Base-by-base conservation (phyloP, 805 yeast genomes). In the Aciculoconidium aculeatum region DNA sequence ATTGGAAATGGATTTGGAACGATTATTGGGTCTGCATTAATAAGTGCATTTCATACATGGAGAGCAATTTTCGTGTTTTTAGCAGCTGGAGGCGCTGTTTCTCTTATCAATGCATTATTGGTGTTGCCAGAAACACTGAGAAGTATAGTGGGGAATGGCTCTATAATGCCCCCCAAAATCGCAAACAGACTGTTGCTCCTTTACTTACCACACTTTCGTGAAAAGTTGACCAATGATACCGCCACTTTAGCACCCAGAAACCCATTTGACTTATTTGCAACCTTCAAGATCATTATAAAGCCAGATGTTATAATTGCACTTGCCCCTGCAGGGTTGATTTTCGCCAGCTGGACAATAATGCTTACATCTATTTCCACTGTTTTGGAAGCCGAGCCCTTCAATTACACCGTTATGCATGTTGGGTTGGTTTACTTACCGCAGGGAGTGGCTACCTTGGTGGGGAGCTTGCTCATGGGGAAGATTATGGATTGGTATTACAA, bases 1-100 rank as follows among this genome's bases (percentile, higher is more conserved):
- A 44, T 81, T 6, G 95, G 94, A 1, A 79, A 78, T 44, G 87
- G 84, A 2, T 63, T 85, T 36, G 90, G 94, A 5, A 85, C 94
- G 0, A 55, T 87, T n/a, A 56, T 86, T 9, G 49, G 84, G 60
- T 65, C 72, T 4, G 64, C 75, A n/a, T 43, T 59, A 5, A 34
- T 44, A 11, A 24, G 41, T 21, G 44, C 47, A 13, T 57, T 51
- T 38, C 36, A 28, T 14, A 42, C 44, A 7, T 87, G 96, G 95
- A 65, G 90, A 41, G 72, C 87, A 0, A 71, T 79, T n/a, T 81
- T 82, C 44, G 75, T 85, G 73, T 82, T 86, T 40, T 53, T 83
- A 29, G 75, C 82, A 1, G 74, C 80, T 17, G 75, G 80, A 5
- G 72, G 80, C 15, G 80, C 79, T 3, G 39, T 51, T 1, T 61